Percentiles rank a stretch among this genome's conserved stretches.
phyloP scores from a whole-genome alignment of 2,329 filamentous ascomycete species.

The Ceratocystis albifundus region DNA sequence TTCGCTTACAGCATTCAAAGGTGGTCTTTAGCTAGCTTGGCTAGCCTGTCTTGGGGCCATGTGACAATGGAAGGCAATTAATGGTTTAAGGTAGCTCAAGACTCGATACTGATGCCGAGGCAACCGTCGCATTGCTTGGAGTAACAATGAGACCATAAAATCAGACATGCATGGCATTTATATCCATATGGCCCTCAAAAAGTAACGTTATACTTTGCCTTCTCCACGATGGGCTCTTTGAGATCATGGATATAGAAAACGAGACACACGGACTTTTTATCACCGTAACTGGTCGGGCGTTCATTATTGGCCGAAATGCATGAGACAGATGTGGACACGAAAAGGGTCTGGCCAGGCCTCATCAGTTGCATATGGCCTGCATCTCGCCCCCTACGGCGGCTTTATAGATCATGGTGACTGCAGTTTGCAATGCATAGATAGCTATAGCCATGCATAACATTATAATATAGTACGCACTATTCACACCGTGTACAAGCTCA shows the following conservation, averaged over 20 bases:
- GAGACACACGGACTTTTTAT: background rate
- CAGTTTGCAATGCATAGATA: background rate
- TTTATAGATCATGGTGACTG: background rate
- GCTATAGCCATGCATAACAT: background rate
- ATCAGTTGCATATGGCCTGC: background rate
- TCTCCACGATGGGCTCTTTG: background rate
- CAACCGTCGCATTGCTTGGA: background rate
- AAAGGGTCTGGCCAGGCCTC: background rate
- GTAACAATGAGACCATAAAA: background rate
- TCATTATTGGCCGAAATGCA: background rate
- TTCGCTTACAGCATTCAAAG: background rate
- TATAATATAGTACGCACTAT: background rate
- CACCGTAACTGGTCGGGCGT: background rate
- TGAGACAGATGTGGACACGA: background rate
- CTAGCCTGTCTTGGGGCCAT: background rate
- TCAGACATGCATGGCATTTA: background rate
- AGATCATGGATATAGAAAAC: background rate
- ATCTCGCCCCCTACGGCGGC: background rate
- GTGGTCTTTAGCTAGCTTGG: too few relatives aligned
- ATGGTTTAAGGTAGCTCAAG: background rate
- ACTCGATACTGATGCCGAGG: background rate
- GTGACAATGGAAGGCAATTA: background rate
- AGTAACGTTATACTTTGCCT: constrained; percentile 8
- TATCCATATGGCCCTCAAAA: background rate
- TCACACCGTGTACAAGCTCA: background rate